Base-by-base conservation (phyloP, 345 rosid species). In the Hibiscus syriacus region DNA sequence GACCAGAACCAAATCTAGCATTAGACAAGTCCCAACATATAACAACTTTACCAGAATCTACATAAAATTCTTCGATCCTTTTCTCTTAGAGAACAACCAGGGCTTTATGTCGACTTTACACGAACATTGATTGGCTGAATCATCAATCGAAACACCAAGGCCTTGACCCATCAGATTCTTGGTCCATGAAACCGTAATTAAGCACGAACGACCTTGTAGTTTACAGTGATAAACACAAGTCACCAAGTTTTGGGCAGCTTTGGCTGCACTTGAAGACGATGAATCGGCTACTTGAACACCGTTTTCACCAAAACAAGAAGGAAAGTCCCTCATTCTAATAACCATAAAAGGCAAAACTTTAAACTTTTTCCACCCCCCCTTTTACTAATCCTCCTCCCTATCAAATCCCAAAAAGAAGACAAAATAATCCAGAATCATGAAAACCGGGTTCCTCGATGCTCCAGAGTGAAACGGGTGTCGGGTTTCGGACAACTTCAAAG, bases 281-380 rank as follows among this genome's bases (percentile, higher is more conserved):
- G 96, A 85, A 78, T 86, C 92, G 20, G 96, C 95, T 36, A 90
- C 82, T 79, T 92, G 98, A 70, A 92, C 92, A 52, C 96, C 98
- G 72, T 85, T 92, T 79, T 92, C 98, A 69, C 96, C 95, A 58
- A 90, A 92, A 80, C 96, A 92, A 76, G 98, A 92, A 77, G 95
- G 95, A 74, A 92, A 92, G 74, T 92, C 98, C 84, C 82, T 92
- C 96, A 92, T 43, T 43, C 12, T 43, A 2, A 43, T 2, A 43
- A 43, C 48, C 48, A 43, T 2, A 41, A 12, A 41, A 13, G 1
- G 3, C 45, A 39, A 39, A n/a, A n/a, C n/a, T n/a, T n/a, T n/a
- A 39, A n/a, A n/a, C n/a, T n/a, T n/a, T n/a, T n/a, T n/a, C n/a
- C n/a, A n/a, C n/a, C 2, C 7, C 7, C 38, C 7, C 38, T 89